Evolutionary conservation across 2,329 filamentous ascomycete species (phyloP).

Genomic region (Colletotrichum navitas): DNA sequence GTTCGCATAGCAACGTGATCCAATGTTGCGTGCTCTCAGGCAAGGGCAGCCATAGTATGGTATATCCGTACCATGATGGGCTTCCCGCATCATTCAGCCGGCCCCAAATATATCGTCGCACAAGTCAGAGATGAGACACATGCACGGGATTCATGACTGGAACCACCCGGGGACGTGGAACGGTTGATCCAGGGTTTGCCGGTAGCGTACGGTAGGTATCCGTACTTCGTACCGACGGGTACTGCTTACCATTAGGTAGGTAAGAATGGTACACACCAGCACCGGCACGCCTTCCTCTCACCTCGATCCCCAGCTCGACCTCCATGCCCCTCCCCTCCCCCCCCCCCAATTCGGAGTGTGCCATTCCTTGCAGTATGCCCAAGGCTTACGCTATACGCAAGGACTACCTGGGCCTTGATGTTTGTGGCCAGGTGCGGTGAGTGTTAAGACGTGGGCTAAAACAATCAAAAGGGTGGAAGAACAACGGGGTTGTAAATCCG

Average conservation of each 20-base stretch:
- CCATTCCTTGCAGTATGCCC: conserved; percentile 7
- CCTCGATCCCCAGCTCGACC: no score
- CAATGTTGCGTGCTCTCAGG: neutral
- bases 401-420: conserved; percentile 21
- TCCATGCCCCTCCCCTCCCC: no score
- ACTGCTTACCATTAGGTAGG: no score
- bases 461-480: neutral
- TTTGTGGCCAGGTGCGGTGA: conserved; percentile 30
- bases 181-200: neutral
- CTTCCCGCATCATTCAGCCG: neutral
- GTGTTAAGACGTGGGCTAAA: conserved; percentile 29
- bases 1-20: neutral
- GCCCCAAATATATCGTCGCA: neutral
- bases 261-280: neutral
- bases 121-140: conserved; percentile 1
- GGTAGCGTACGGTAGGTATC: neutral
- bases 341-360: neutral
- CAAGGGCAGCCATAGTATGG: neutral
- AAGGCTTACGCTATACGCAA: conserved; percentile 7
- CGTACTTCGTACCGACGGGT: neutral
- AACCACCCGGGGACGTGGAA: conserved; percentile 2
- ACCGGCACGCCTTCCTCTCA: neutral
- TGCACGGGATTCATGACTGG: neutral
- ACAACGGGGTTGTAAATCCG: neutral
- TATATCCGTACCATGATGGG: neutral